phyloP scores from a whole-genome alignment of 139 green algal species.

The Chlamydomonas incerta region DNA sequence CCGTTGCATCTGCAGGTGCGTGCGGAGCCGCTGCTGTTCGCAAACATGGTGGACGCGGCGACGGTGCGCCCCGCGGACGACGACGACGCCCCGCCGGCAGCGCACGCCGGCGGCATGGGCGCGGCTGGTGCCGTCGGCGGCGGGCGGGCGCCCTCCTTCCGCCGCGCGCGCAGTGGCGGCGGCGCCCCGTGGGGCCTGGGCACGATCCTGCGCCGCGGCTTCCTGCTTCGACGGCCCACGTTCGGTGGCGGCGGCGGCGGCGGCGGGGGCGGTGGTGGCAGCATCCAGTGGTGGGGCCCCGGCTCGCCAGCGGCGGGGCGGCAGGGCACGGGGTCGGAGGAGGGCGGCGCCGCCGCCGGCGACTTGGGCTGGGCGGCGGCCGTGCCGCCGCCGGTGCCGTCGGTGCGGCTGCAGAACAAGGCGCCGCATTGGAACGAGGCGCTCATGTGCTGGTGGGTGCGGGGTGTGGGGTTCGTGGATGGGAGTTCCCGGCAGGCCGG shows the following conservation, averaged over 20 bases:
- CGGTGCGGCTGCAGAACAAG: conserved; percentile 85
- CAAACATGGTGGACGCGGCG: conserved; percentile 18
- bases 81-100: neutral
- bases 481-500: no score
- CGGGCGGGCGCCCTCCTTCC: neutral
- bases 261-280: neutral
- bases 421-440: conserved; percentile 91
- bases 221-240: neutral
- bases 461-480: no score
- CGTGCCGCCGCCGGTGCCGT: neutral
- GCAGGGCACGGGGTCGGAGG: neutral
- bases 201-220: neutral
- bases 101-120: neutral
- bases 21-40: conserved; percentile 13
- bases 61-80: conserved; percentile 6
- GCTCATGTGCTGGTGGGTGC: conserved; percentile 82
- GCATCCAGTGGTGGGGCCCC: neutral
- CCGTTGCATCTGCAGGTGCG: neutral
- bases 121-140: neutral
- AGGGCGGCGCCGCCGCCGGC: neutral
- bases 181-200: neutral
- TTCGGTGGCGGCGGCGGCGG: neutral
- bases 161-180: neutral
- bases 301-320: no score
- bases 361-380: neutral